A percentile compares a stretch with the other conserved stretches of the same genome.
Evolutionary conservation across 1,284 basidiomycete species (phyloP).

Genomic region (Thecaphora frezii): DNA sequence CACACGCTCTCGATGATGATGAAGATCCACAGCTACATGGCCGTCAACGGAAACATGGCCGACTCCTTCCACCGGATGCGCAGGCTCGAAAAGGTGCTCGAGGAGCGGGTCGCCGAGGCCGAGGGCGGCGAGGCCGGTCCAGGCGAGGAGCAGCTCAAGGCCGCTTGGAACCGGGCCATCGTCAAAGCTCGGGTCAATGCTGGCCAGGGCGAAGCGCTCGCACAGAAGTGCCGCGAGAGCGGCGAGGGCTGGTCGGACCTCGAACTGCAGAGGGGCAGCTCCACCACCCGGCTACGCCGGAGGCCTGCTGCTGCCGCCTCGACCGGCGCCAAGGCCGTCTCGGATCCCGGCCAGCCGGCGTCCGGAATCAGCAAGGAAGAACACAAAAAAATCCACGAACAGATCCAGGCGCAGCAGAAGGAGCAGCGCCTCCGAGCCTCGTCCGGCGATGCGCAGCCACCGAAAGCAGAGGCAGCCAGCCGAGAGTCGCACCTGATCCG

Average conservation of each 20-base stretch:
- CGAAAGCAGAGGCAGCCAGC: slow-evolving; percentile 4
- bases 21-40: slow-evolving; percentile 94
- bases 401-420: slow-evolving; percentile 12
- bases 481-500: slow-evolving; percentile 28
- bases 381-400: slow-evolving; percentile 25
- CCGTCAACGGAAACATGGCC: slow-evolving; percentile 82
- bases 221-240: slow-evolving; percentile 2
- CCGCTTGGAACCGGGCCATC: slow-evolving; percentile 31
- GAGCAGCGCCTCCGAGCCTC: slow-evolving; percentile 13
- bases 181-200: slow-evolving; percentile 9
- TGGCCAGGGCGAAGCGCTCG: slow-evolving; percentile 6
- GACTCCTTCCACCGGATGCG: slow-evolving; percentile 39
- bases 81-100: slow-evolving; percentile 39
- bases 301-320: slow-evolving; percentile 12
- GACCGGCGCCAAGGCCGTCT: neutral
- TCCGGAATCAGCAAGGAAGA: slow-evolving; percentile 15
- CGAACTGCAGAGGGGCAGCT: slow-evolving; percentile 32
- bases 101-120: slow-evolving; percentile 43
- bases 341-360: neutral
- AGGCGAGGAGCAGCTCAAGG: slow-evolving; percentile 20
- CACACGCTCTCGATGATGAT: slow-evolving; percentile 88
- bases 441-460: neutral
- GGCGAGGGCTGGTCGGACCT: slow-evolving; percentile 17
- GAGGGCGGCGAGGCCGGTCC: slow-evolving; percentile 21
- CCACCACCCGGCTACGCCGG: slow-evolving; percentile 6